Evolutionary conservation across 768 basidiomycete genomes (phyloP), one percentile per base, ranked within the genome.

Genomic region (Macrocybe gigantea): DNA sequence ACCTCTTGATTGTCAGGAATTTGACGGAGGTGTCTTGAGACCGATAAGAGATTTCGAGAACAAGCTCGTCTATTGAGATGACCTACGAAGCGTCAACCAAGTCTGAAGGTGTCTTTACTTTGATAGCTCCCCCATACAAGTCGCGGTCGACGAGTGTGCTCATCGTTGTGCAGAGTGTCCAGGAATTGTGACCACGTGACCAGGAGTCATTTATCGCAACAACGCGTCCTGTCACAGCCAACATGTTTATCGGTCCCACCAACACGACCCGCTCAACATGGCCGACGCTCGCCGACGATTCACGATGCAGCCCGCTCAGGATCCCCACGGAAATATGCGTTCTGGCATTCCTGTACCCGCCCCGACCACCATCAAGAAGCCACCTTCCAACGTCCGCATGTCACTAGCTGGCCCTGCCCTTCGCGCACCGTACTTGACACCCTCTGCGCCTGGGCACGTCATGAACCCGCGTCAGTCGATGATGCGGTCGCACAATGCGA

Each of bases 1-100:
- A 96, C 95, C 61, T 98, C 96, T 64, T 99, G 95, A 4, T 82
- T 92, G 61, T 98, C 88, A 10, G 96, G 94, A 9, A 99, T 73
- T 66, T 97, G 89, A 46, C 95, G 90, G 9, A 75, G 41, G 53
- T 73, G 64, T 29, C 77, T 79, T 49, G 29, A 45, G 52, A 38
- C 33, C 33, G 35, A 33, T 41, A 42, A 5, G 30, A 37, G 49
- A 14, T 45, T 12, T 33, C 30, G 34, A 38, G n/a, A 41, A 10
- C 9, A 34, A 15, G 34, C 33, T 10, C 2, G 31, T 8, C 32
- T 44, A 22, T 5, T 41, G 44, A 47, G 34, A 30, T 31, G 13
- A 68, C 90, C 52, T 68, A 96, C 95, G 93, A 89, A 44, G 85
- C 92, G 68, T 99, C 95, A 46, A 90, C 56, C 51, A 91, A 78